These are phyloP conservation scores for Verticillium longisporum DNA, from an alignment of 2,329 filamentous ascomycete species.

Conservation along the genomic window DNA sequence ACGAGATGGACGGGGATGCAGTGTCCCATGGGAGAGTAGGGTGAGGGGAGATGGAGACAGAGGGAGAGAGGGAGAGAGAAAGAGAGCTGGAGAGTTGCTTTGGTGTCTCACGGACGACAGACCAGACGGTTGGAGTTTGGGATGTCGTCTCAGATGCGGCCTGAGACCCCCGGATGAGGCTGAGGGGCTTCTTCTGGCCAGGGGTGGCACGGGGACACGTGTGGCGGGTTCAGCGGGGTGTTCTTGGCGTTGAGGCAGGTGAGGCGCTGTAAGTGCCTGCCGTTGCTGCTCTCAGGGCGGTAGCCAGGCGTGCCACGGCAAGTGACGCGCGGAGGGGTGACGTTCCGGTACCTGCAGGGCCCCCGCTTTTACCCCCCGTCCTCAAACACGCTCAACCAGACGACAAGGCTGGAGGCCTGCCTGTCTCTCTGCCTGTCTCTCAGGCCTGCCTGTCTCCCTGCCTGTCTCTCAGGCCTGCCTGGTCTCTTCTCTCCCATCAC, in stretches of 20 bases:
- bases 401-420: no score
- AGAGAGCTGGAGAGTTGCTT: background rate
- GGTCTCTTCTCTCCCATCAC: background rate
- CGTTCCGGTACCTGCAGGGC: background rate
- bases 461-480: background rate
- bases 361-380: background rate
- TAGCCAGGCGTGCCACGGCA: background rate
- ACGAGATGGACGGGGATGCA: background rate
- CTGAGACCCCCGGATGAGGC: conserved; percentile 1
- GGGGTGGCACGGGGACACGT: background rate
- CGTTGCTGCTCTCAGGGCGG: no score
- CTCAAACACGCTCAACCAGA: background rate
- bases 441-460: background rate
- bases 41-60: no score
- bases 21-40: background rate
- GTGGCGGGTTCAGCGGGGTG: no score
- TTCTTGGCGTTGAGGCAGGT: no score
- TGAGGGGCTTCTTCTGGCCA: background rate
- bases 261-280: no score
- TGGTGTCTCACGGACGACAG: background rate
- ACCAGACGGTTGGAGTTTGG: conserved; percentile 2
- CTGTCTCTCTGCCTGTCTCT: background rate
- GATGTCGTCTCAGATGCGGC: background rate
- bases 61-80: background rate
- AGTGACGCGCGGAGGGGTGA: background rate